Conservation (phyloP, 73 alveolate genomes). For the Breviolum minutum region DNA sequence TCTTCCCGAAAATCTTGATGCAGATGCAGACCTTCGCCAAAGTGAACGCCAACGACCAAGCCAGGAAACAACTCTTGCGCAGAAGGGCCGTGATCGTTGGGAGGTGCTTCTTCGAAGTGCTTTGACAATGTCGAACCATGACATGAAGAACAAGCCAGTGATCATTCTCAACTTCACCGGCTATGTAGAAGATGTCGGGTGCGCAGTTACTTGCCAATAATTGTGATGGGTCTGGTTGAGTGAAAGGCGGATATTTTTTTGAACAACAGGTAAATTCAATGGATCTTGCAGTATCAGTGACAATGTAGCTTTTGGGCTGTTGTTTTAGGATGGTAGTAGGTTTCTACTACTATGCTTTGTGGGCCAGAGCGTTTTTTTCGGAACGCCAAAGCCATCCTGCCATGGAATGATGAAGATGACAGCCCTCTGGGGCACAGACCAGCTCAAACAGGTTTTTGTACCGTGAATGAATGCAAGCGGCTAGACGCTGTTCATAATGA, state of each 20-base stretch:
- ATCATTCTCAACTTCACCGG: conserved; percentile 12
- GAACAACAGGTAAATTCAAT: not conserved
- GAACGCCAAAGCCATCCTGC: not conserved
- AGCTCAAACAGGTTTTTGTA: not conserved
- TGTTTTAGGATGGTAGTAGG: not conserved
- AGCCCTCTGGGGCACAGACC: too few species aligned
- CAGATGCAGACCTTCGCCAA: not conserved
- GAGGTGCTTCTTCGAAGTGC: not conserved
- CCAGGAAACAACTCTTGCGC: not conserved
- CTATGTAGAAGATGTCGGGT: conserved; percentile 36
- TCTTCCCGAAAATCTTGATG: conserved; percentile 2
- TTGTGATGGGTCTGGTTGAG: not conserved
- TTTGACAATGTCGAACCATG: not conserved
- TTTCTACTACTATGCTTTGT: not conserved
- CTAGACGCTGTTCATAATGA: not conserved
- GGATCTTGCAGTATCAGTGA: not conserved
- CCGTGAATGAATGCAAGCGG: not conserved
- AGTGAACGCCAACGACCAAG: not conserved
- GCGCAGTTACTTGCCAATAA: not conserved
- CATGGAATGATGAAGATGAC: conserved; percentile 15
- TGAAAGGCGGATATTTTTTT: not conserved
- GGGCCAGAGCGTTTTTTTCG: not conserved
- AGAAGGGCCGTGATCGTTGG: conserved; percentile 22
- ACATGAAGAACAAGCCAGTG: not conserved
- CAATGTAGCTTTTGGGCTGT: not conserved